Percentiles rank a stretch among this genome's conserved stretches.
These are phyloP conservation scores for Hevea brasiliensis DNA, from an alignment of 345 rosid genomes.

Conservation along the genomic window DNA sequence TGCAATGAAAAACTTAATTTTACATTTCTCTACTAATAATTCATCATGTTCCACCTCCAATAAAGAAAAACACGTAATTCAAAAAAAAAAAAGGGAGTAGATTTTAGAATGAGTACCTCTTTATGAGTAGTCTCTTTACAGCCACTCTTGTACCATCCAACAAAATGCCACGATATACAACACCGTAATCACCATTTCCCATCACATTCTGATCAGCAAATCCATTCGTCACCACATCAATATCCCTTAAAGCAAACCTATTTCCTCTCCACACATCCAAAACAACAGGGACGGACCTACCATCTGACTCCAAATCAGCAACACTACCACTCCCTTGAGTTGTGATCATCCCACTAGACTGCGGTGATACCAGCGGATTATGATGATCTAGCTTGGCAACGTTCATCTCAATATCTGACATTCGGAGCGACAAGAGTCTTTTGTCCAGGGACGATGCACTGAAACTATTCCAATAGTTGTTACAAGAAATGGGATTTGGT, in stretches of 20 bases:
- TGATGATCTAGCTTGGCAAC: conserved; percentile 25
- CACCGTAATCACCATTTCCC: conserved; percentile 47
- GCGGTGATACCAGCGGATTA: conserved; percentile 20
- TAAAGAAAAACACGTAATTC: no score
- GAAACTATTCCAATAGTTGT: conserved; percentile 7
- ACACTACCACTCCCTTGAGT: not conserved
- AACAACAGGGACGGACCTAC: not conserved
- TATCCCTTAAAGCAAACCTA: conserved; percentile 42
- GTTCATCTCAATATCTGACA: conserved; percentile 38
- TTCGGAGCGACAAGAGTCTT: conserved; percentile 34
- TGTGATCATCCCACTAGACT: conserved; percentile 12
- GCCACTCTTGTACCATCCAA: conserved; percentile 49
- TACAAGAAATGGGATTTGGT: conserved; percentile 29
- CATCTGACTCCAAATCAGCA: conserved; percentile 23
- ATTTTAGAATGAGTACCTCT: conserved; percentile 36
- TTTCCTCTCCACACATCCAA: conserved; percentile 25
- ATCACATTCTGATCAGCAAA: conserved; percentile 53
- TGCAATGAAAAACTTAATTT: not conserved
- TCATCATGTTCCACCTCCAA: no score
- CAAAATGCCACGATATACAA: conserved; percentile 52
- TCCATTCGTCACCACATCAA: conserved; percentile 48
- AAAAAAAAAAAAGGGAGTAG: not conserved
- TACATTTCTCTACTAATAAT: not conserved
- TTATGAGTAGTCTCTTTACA: conserved; percentile 46
- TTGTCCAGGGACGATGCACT: conserved; percentile 31